Evolutionary conservation across 177 flowering plant species (phyloP).

Genomic region (Vitis hybrid): DNA sequence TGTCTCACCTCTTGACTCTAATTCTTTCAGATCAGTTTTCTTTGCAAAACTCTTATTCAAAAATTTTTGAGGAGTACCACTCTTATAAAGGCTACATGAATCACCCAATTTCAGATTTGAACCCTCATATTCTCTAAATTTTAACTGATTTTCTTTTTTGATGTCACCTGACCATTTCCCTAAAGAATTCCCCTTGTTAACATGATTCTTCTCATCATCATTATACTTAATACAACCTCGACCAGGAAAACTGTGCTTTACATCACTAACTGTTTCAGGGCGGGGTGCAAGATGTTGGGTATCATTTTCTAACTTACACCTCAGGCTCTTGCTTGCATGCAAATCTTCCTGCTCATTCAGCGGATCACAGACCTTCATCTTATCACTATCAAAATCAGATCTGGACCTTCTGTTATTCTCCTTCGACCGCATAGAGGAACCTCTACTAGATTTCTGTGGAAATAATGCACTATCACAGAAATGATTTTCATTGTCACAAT

Average conservation of each 20-base stretch:
- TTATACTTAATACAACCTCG: background rate
- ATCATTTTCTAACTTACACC: conserved; percentile 3
- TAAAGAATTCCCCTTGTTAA: background rate
- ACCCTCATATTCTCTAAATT: conserved; percentile 1
- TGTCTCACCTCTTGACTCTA: conserved; percentile 5
- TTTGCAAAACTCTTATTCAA: conserved; percentile 9
- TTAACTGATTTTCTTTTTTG: background rate
- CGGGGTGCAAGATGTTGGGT: background rate
- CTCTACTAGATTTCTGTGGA: conserved; percentile 8
- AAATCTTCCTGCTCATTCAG: conserved; percentile 5
- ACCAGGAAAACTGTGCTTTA: conserved; percentile 3
- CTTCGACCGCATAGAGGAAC: conserved; percentile 2
- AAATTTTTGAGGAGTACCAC: background rate
- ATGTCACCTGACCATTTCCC: conserved; percentile 6
- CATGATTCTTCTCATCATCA: conserved; percentile 5
- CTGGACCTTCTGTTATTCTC: conserved; percentile 8
- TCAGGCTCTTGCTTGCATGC: conserved; percentile 1
- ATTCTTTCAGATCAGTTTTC: background rate
- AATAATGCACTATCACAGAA: background rate
- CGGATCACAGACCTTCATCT: conserved; percentile 6
- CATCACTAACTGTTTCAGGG: background rate
- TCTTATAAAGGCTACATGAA: background rate
- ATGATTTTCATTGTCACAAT: too few relatives aligned
- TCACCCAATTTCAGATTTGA: conserved; percentile 1
- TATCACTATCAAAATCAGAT: conserved; percentile 6